Conservation (phyloP, 129 eudicot species). For the Flaveria linearis region DNA sequence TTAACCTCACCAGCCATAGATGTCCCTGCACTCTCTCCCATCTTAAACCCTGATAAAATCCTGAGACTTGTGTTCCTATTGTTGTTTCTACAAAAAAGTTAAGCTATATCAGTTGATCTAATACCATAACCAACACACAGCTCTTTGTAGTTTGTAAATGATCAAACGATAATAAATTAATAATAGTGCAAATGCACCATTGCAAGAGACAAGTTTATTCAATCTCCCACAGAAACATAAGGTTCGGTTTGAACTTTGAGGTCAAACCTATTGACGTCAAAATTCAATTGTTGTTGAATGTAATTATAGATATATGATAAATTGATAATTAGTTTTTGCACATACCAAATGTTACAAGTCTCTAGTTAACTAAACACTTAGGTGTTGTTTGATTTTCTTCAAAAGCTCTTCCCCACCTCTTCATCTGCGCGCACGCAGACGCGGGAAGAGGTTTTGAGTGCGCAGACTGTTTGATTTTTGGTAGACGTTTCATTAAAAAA, state of each 20-base stretch:
- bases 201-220: no score
- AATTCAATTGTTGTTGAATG: background rate
- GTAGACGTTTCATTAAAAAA: no score
- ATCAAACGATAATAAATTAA: no score
- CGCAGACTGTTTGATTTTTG: no score
- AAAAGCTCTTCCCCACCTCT: no score
- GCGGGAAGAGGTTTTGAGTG: no score
- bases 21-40: slow-evolving; percentile 52
- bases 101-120: background rate
- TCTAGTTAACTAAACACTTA: slow-evolving; percentile 1
- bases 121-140: background rate
- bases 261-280: background rate
- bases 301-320: background rate
- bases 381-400: no score
- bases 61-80: slow-evolving; percentile 34
- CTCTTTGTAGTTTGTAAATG: no score
- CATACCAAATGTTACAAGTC: background rate
- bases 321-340: background rate
- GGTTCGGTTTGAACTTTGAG: background rate
- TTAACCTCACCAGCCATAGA: slow-evolving; percentile 39
- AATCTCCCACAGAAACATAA: background rate
- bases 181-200: no score
- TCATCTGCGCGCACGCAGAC: no score
- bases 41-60: slow-evolving; percentile 37
- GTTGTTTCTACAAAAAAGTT: slow-evolving; percentile 20